Percentiles rank a stretch among this genome's conserved stretches.
Evolutionary conservation across 176 grass and related monocot genomes (phyloP).

Genomic region (Melocanna baccifera): DNA sequence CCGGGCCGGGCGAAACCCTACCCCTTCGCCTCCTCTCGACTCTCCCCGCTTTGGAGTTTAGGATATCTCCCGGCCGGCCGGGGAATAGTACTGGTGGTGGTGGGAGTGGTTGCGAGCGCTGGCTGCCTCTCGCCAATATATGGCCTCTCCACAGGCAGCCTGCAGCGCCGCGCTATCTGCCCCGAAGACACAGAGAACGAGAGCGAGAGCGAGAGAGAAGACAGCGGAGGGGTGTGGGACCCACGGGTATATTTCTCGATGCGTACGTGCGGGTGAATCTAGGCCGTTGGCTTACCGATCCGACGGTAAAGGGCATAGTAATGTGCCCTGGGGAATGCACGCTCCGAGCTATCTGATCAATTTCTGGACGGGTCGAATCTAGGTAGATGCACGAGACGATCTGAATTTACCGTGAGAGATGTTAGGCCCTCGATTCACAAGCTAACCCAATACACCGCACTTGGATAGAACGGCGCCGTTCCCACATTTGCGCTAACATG

Average conservation of each 20-base stretch:
- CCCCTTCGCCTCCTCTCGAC: background rate
- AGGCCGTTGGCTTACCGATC: background rate
- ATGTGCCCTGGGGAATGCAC: no score
- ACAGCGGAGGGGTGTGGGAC: background rate
- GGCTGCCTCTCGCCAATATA: slow-evolving; percentile 29
- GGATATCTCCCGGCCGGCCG: slow-evolving; percentile 1
- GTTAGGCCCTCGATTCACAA: no score
- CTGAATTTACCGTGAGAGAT: no score
- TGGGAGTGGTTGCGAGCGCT: slow-evolving; percentile 36
- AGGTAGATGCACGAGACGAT: no score
- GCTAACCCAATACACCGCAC: no score
- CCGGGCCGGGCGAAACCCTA: slow-evolving; percentile 24
- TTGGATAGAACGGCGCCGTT: no score
- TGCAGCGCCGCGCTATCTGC: no score
- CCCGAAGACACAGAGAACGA: background rate
- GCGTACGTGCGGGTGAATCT: background rate
- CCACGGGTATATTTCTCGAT: background rate
- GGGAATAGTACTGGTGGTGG: background rate
- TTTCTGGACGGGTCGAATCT: no score
- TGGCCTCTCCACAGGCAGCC: background rate
- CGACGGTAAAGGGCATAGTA: background rate
- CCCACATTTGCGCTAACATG: no score
- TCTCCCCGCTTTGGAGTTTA: slow-evolving; percentile 25
- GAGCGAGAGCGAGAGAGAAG: background rate
- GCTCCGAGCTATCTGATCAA: no score